Conservation (phyloP, 805 yeast genomes). For the Saccharomycopsis guyanensis region DNA sequence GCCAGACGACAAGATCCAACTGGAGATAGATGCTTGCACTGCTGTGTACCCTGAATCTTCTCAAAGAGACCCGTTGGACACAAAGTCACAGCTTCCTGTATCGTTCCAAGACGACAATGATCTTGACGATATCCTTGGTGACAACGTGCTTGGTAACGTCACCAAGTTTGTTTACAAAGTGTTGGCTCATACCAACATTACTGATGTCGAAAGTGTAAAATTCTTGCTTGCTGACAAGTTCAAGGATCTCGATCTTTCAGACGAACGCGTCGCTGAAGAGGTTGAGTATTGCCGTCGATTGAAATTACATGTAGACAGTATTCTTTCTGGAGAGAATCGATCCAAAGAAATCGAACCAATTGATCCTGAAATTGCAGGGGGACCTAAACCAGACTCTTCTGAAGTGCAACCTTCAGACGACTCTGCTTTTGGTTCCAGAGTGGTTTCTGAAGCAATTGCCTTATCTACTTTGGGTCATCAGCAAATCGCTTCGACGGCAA, state of each 20-base stretch:
- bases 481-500: conserved; percentile 3
- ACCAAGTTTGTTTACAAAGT: conserved; percentile 7
- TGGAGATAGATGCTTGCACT: conserved; percentile 1
- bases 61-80: neutral
- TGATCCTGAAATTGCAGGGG: conserved; percentile 16
- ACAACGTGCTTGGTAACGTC: neutral
- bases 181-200: conserved; percentile 4
- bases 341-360: conserved; percentile 8
- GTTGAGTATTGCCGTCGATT: conserved; percentile 5
- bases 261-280: conserved; percentile 1
- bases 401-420: too few relatives aligned
- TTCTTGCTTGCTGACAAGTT: conserved; percentile 12
- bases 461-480: conserved; percentile 6
- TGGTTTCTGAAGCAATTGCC: conserved; percentile 13
- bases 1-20: conserved; percentile 1
- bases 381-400: neutral
- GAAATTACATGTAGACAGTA: conserved; percentile 8
- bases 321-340: neutral
- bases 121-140: neutral
- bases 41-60: neutral
- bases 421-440: conserved; percentile 1
- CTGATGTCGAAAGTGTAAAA: conserved; percentile 9
- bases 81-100: neutral
- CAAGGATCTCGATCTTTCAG: neutral
- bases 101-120: neutral